Base-by-base conservation (phyloP, 495 filamentous ascomycete species). In the Podospora australis region DNA sequence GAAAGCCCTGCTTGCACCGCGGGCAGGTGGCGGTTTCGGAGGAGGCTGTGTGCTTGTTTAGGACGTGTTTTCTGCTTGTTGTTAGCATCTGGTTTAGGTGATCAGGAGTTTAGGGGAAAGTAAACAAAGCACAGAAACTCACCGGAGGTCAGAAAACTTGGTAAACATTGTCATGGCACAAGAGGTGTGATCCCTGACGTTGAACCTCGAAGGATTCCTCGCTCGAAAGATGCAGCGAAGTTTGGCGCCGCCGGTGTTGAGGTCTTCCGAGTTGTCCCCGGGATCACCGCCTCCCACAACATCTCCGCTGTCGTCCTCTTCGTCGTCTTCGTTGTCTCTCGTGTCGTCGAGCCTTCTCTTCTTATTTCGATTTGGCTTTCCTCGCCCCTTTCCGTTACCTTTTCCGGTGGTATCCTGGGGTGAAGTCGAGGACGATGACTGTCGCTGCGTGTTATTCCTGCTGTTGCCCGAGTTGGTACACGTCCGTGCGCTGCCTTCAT, bases 151-250 rank as follows among this genome's bases (percentile, higher is more conserved):
- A 11, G 46, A 48, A 22, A 48, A 39, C n/a, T 28, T 29, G 32
- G 46, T 39, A 20, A 48, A 48, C 22, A 39, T 39, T 6, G 46
- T 48, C 46, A 48, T 48, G 7, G 46, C 46, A 23, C 46, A 48
- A 13, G 23, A 38, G 23, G 35, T 38, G 35, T 48, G 46, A 8
- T 48, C 46, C 13, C 46, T 38, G 2, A 48, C 46, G 21, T 48
- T 48, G 32, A 48, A 48, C 22, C 46, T 34, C 14, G 16, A 14
- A 3, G 46, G 46, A 17, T 48, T 48, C 16, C 46, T 9, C 21
- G 46, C 46, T 5, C 46, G 46, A 22, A 39, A 48, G 22, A 39
- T 38, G 11, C 46, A 48, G 14, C 46, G 32, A 6, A 48, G 40
- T 16, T 43, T 43, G 9, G 22, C 20, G 5, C 9, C 23, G 16